A percentile compares a stretch with the other conserved stretches of the same genome.
Evolutionary conservation across 2,329 filamentous ascomycete genomes (phyloP).

Genomic region (Monilinia fructigena): DNA sequence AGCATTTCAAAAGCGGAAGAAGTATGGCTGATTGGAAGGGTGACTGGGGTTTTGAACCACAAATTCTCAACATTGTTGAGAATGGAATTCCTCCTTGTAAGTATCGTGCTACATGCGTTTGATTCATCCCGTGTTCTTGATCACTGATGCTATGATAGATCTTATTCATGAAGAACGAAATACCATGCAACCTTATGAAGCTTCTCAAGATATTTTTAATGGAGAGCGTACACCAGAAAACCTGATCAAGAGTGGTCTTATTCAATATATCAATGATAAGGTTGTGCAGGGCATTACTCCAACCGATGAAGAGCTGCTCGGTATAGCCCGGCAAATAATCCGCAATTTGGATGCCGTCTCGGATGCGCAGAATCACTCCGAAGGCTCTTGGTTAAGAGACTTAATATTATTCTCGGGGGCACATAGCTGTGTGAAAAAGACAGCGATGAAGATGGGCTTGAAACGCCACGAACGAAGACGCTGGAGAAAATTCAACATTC

Average conservation of each 20-base stretch:
- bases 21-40: slow-evolving; percentile 70
- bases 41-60: slow-evolving; percentile 65
- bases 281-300: slow-evolving; percentile 46
- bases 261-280: slow-evolving; percentile 50
- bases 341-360: slow-evolving; percentile 53
- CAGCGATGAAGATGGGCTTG: not conserved
- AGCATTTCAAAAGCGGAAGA: slow-evolving; percentile 65
- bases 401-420: slow-evolving; percentile 50
- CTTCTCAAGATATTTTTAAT: slow-evolving; percentile 43
- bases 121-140: slow-evolving; percentile 35
- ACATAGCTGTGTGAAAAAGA: not conserved
- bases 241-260: slow-evolving; percentile 57
- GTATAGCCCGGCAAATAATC: slow-evolving; percentile 60
- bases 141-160: slow-evolving; percentile 45
- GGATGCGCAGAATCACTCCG: slow-evolving; percentile 39
- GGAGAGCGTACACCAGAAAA: slow-evolving; percentile 60
- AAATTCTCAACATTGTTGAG: slow-evolving; percentile 62
- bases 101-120: slow-evolving; percentile 33
- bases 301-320: slow-evolving; percentile 53
- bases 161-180: slow-evolving; percentile 63
- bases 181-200: slow-evolving; percentile 53
- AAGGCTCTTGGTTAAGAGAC: slow-evolving; percentile 58
- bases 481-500: not conserved
- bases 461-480: not conserved
- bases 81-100: slow-evolving; percentile 66